These are phyloP conservation scores for Carallia brachiata DNA, from an alignment of 345 rosid species.

Conservation along the genomic window DNA sequence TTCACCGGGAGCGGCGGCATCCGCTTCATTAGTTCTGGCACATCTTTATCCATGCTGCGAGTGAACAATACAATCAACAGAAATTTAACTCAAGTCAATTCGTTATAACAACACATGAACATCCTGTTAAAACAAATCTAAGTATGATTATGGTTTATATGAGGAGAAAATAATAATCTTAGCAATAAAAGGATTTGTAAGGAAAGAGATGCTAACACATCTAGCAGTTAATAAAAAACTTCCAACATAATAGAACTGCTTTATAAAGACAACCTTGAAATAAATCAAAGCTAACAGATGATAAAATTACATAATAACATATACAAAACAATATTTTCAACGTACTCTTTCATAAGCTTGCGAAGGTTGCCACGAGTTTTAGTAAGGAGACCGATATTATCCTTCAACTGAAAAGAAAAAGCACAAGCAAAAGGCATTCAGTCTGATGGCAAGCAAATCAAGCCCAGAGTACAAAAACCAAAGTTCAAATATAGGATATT, in stretches of 20 bases:
- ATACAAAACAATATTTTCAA: slow-evolving; percentile 9
- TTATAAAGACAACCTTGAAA: too few relatives aligned
- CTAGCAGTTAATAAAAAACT: too few relatives aligned
- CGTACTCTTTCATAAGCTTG: slow-evolving; percentile 42
- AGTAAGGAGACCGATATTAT: slow-evolving; percentile 41
- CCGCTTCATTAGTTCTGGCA: slow-evolving; percentile 60
- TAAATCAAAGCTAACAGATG: background rate
- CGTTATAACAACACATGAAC: background rate
- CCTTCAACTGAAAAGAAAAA: slow-evolving; percentile 35
- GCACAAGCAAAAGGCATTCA: slow-evolving; percentile 4
- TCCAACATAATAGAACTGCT: too few relatives aligned
- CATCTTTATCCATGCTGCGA: slow-evolving; percentile 50
- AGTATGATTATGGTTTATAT: too few relatives aligned
- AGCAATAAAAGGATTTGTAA: too few relatives aligned
- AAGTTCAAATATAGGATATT: background rate
- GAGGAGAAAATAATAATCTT: too few relatives aligned
- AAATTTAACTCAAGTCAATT: background rate
- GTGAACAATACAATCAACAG: background rate
- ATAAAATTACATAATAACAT: background rate
- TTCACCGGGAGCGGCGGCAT: slow-evolving; percentile 66
- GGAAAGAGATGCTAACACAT: too few relatives aligned
- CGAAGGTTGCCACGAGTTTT: slow-evolving; percentile 39
- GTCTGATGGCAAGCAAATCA: background rate
- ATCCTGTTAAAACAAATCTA: background rate
- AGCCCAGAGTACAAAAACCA: background rate